Evolutionary conservation across 495 filamentous ascomycete species (phyloP).

Genomic region (Trichoderma gamsii): DNA sequence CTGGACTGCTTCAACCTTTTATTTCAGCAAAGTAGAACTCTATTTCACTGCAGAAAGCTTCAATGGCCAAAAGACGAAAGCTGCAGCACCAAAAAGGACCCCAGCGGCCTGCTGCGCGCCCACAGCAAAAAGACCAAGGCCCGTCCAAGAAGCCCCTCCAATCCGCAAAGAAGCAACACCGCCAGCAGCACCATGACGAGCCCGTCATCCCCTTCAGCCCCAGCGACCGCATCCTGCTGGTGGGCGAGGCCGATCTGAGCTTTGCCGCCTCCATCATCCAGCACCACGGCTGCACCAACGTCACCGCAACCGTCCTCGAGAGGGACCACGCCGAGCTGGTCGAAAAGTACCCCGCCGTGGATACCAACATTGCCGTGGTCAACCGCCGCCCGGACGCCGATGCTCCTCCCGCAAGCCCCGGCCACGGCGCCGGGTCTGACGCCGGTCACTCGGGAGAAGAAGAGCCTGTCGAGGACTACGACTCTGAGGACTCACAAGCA

Average conservation of each 20-base stretch:
- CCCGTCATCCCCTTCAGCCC: constrained; percentile 65
- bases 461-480: neutral
- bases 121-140: constrained; percentile 15
- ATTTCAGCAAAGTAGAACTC: neutral
- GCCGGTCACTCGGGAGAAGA: neutral
- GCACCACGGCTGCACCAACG: constrained; percentile 60
- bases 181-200: constrained; percentile 13
- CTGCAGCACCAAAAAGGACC: constrained; percentile 19
- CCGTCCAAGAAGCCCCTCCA: constrained; percentile 21
- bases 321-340: constrained; percentile 40
- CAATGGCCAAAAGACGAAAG: constrained; percentile 36
- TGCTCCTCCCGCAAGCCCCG: neutral
- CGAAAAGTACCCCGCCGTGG: constrained; percentile 73
- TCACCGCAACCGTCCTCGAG: constrained; percentile 52
- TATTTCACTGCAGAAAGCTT: neutral
- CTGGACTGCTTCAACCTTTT: neutral
- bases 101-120: constrained; percentile 16
- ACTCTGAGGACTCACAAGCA: neutral
- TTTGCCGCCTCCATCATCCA: constrained; percentile 71
- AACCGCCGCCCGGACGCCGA: constrained; percentile 20
- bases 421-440: neutral
- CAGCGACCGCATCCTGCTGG: constrained; percentile 66
- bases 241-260: constrained; percentile 94
- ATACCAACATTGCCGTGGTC: constrained; percentile 52
- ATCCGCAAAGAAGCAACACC: constrained; percentile 12